These are phyloP conservation scores for Geosmithia flava DNA, from an alignment of 2,329 filamentous ascomycete genomes.

Conservation along the genomic window DNA sequence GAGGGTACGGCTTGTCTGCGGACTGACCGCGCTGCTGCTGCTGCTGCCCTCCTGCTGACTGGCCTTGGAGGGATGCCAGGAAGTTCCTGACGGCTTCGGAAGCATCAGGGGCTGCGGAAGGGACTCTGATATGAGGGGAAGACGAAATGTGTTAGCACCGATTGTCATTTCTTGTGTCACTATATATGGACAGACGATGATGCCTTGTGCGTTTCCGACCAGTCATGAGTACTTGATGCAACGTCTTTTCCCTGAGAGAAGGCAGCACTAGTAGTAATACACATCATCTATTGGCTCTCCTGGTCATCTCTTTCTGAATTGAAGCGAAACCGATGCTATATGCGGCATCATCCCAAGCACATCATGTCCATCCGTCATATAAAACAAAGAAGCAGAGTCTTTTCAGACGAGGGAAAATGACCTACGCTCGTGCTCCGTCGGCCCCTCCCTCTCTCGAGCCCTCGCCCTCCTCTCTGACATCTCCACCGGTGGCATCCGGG, in stretches of 20 bases:
- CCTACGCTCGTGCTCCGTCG: slow-evolving; percentile 99
- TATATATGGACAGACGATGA: slow-evolving; percentile 1
- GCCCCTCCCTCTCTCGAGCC: slow-evolving; percentile 83
- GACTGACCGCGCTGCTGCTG: slow-evolving; percentile 11
- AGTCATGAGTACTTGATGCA: slow-evolving; percentile 7
- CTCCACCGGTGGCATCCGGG: slow-evolving; percentile 76
- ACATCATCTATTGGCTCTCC: slow-evolving; percentile 16
- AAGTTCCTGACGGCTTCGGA: slow-evolving; percentile 77
- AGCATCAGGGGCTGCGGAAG: slow-evolving; percentile 52
- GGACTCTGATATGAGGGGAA: slow-evolving; percentile 35
- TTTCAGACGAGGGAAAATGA: slow-evolving; percentile 24
- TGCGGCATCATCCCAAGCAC: neutral
- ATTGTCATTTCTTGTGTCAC: neutral
- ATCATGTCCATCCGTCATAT: neutral
- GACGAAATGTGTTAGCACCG: slow-evolving; percentile 7
- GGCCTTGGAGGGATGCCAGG: slow-evolving; percentile 64
- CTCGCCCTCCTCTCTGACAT: slow-evolving; percentile 82
- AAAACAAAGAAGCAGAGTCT: neutral
- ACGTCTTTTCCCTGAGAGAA: slow-evolving; percentile 12
- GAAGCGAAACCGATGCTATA: neutral
- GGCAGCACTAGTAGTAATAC: slow-evolving; percentile 15
- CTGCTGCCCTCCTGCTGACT: slow-evolving; percentile 12
- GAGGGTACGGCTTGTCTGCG: slow-evolving; percentile 57
- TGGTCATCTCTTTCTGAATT: neutral
- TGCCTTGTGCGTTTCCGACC: slow-evolving; percentile 1